phyloP scores from a whole-genome alignment of 805 yeast species.

The Wickerhamomyces mucosus region DNA sequence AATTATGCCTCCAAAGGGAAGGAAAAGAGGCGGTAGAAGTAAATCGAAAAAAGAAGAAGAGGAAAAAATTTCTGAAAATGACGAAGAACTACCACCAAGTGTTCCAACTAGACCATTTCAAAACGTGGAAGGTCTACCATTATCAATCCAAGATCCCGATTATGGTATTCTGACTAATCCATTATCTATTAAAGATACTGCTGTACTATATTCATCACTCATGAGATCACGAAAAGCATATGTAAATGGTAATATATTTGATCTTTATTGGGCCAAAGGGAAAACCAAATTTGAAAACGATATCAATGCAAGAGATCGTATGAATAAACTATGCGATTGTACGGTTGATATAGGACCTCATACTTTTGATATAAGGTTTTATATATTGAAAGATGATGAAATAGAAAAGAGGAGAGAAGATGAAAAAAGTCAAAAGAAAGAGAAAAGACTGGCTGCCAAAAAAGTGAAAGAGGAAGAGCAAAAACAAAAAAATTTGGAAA shows the following conservation, averaged over 20 bases:
- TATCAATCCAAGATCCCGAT: conserved; percentile 56
- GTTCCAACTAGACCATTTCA: conserved; percentile 47
- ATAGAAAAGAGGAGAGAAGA: conserved; percentile 40
- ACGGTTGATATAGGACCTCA: conserved; percentile 75
- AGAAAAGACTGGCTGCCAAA: conserved; percentile 26
- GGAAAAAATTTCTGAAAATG: conserved; percentile 17
- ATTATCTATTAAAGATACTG: conserved; percentile 61
- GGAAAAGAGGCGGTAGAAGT: conserved; percentile 11
- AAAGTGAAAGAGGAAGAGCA: conserved; percentile 24
- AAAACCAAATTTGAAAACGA: conserved; percentile 30
- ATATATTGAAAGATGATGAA: conserved; percentile 77
- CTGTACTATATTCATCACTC: conserved; percentile 61
- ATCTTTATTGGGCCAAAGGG: conserved; percentile 72
- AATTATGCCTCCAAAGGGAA: conserved; percentile 16
- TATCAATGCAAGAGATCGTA: conserved; percentile 66
- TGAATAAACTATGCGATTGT: conserved; percentile 83
- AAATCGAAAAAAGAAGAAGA: conserved; percentile 7
- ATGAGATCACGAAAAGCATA: conserved; percentile 63
- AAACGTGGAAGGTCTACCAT: conserved; percentile 55
- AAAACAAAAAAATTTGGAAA: conserved; percentile 7
- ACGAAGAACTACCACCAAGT: conserved; percentile 17
- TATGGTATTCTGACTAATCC: conserved; percentile 55
- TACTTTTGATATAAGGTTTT: conserved; percentile 62
- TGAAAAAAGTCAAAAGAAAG: conserved; percentile 29
- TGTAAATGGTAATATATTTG: conserved; percentile 61